phyloP scores from a whole-genome alignment of 352 stramenopile species.

The Globisporangium iwayamae region DNA sequence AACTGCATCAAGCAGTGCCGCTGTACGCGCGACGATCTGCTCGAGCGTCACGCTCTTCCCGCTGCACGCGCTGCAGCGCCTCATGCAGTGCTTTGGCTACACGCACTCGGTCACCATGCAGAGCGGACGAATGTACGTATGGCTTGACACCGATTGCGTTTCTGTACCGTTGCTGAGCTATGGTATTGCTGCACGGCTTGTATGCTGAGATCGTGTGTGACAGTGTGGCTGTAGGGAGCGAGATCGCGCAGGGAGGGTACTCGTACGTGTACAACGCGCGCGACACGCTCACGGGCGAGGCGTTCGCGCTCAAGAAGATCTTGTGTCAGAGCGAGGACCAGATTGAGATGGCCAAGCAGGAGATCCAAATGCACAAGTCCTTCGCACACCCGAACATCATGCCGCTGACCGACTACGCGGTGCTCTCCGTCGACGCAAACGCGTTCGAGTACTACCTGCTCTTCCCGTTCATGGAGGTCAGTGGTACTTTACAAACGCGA shows the following conservation, averaged over 20 bases:
- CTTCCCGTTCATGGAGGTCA: conserved; percentile 82
- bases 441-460: conserved; percentile 80
- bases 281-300: conserved; percentile 67
- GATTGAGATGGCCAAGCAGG: conserved; percentile 66
- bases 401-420: conserved; percentile 73
- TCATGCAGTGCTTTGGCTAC: conserved; percentile 75
- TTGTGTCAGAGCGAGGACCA: conserved; percentile 84
- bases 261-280: conserved; percentile 81
- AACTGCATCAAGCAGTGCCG: conserved; percentile 15
- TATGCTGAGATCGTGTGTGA: not conserved
- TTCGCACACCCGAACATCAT: conserved; percentile 84
- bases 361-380: conserved; percentile 77
- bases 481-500: not conserved
- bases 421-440: conserved; percentile 41
- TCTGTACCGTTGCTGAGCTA: not conserved
- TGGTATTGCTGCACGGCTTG: not conserved
- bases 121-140: conserved; percentile 66
- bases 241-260: conserved; percentile 86
- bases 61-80: conserved; percentile 48
- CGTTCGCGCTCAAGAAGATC: conserved; percentile 89
- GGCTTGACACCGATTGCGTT: not conserved
- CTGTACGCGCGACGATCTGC: conserved; percentile 31
- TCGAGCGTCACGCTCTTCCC: conserved; percentile 58
- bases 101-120: conserved; percentile 61
- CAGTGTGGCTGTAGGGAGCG: conserved; percentile 51